These are phyloP conservation scores for Fusarium staphyleae DNA, from an alignment of 2,329 filamentous ascomycete species.

Conservation along the genomic window DNA sequence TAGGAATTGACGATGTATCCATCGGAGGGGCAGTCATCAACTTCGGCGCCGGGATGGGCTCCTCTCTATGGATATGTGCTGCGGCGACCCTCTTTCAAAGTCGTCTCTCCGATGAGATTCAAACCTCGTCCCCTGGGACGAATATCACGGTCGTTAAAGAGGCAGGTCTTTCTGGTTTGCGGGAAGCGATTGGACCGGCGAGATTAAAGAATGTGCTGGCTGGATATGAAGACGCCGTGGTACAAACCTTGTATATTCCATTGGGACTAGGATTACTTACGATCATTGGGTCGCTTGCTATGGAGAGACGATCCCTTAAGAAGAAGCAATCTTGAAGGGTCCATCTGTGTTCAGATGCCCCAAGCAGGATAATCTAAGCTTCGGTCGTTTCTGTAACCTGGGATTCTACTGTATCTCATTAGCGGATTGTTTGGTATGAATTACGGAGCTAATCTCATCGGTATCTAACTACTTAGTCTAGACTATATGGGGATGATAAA, in stretches of 20 bases:
- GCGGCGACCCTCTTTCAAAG: constrained; percentile 37
- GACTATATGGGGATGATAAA: too few species aligned
- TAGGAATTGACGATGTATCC: constrained; percentile 32
- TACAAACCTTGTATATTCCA: constrained; percentile 37
- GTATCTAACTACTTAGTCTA: too few species aligned
- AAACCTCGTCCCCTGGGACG: constrained; percentile 10
- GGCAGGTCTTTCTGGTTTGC: constrained; percentile 23
- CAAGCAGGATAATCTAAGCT: too few species aligned
- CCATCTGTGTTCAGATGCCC: too few species aligned
- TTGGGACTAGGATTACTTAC: constrained; percentile 28
- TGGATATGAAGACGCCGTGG: constrained; percentile 34
- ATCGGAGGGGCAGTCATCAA: constrained; percentile 35
- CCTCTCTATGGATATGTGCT: constrained; percentile 36
- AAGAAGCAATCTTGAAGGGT: constrained; percentile 26
- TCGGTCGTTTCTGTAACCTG: too few species aligned
- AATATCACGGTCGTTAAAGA: constrained; percentile 19
- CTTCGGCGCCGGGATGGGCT: constrained; percentile 36
- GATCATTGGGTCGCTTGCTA: constrained; percentile 28
- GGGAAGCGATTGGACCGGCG: constrained; percentile 18
- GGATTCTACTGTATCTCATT: too few species aligned
- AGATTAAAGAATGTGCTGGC: constrained; percentile 21
- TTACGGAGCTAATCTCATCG: too few species aligned
- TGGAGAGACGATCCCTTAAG: constrained; percentile 36
- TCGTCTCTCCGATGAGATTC: constrained; percentile 26
- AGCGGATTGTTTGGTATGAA: too few species aligned